Evolutionary conservation across 495 filamentous ascomycete genomes (phyloP), one percentile per base, ranked within the genome.

Genomic region (Neurospora sp.): DNA sequence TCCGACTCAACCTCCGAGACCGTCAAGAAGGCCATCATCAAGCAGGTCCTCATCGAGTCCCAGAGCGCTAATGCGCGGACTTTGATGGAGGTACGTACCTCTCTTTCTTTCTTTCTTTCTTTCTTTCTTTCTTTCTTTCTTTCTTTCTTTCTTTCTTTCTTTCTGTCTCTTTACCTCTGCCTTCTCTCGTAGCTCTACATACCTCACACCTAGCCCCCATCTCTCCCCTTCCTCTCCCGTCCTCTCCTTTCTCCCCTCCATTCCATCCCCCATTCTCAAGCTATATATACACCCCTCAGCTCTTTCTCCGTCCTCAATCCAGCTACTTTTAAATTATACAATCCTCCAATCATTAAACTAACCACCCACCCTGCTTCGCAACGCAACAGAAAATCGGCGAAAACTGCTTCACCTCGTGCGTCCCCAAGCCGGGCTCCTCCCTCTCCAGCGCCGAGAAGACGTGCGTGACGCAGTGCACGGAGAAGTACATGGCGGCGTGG

Each of bases 401-500:
- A 80, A 90, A 96, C 86, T 99, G 96, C 88, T 98, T 97, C 88
- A 89, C 95, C 42, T 91, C 91, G 79, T 99, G 96, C 84, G 85
- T 99, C 48, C 90, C 94, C 38, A 90, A 94, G 76, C 96, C 96
- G 70, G 91, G 93, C 71, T 82, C 86, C 69, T 92, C 91, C 48
- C 83, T 98, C 68, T 93, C 93, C 42, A 86, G 85, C 77, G 89
- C 94, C 83, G 88, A 91, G 75, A 80, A 86, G 81, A 85, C 87
- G 61, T 99, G 96, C 87, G 87, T 95, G 73, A 91, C 91, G 8
- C 83, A 86, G 73, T 99, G 96, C 85, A 96, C 97, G 92, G 93
- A 98, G 80, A 99, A 99, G 84, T 99, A 99, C 85, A 97, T 98
- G 87, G 83, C 86, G 35, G 88, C 92, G 40, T 99, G 96, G 96